Evolutionary conservation across 345 rosid genomes (phyloP), one percentile per base, ranked within the genome.

Genomic region (Gossypium ekmanianum): DNA sequence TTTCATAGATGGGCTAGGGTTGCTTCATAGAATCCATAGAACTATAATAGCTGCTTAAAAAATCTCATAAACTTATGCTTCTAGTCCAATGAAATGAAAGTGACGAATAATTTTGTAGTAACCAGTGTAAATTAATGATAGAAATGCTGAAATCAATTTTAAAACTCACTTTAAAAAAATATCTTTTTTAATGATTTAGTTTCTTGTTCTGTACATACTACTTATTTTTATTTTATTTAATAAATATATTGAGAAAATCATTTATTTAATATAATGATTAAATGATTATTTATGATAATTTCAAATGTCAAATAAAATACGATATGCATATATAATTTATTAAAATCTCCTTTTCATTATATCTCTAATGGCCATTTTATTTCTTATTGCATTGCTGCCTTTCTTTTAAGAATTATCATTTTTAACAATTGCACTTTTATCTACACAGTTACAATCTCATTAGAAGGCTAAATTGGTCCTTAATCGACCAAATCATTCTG

Each of bases 91-190:
- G 22, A 44, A 66, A 18, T 66, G 54, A 45, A 66, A 66, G 71
- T 22, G 16, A 2, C 20, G n/a, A 20, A 44, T 44, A 12, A 2
- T 14, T 34, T 62, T 62, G 18, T 14, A 51, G n/a, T 20, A 45
- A 45, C 11, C 26, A 44, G 44, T 45, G 10, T 3, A 5, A 20
- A 20, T 44, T 44, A 45, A 20, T 45, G 16, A 66, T 66, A 11
- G 2, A n/a, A 43, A 44, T 66, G 51, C 24, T 66, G 71, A 66
- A 66, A 45, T 66, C 71, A 44, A 54, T 45, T 66, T 61, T 66
- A 20, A 18, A 66, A 20, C 29, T 4, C 29, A 44, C 45, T 66
- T 20, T 5, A 34, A 51, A 51, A 51, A 3, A 14, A 51, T 51
- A 2, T 11, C 41, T 43, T 43, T 54, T n/a, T n/a, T 54, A n/a